phyloP scores from a whole-genome alignment of 345 rosid genomes.

The Citrus glauca region DNA sequence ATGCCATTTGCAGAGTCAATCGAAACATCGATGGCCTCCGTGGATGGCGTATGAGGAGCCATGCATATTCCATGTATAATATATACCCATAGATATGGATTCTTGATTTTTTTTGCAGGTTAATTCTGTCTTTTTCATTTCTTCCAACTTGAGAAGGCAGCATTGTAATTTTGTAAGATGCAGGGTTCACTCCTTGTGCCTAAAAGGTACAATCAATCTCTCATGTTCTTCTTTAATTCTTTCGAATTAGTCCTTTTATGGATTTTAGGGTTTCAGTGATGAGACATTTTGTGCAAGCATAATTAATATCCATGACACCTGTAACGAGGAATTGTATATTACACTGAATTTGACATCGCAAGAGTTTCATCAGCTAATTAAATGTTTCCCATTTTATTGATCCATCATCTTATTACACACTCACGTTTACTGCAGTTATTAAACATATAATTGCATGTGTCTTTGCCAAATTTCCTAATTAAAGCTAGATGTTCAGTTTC shows the following conservation, averaged over 20 bases:
- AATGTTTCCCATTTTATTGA: not conserved
- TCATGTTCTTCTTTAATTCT: not conserved
- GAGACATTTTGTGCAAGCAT: not conserved
- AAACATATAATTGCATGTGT: conserved; percentile 3
- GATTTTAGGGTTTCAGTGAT: conserved; percentile 23
- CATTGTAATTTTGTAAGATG: conserved; percentile 22
- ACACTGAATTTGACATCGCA: conserved; percentile 15
- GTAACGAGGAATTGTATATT: conserved; percentile 11
- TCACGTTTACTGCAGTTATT: not conserved
- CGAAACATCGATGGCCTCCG: conserved; percentile 68
- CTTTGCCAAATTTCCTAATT: not conserved
- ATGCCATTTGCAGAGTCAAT: conserved; percentile 83
- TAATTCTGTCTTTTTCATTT: not conserved
- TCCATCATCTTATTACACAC: not conserved
- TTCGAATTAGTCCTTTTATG: not conserved
- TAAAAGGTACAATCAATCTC: conserved; percentile 13
- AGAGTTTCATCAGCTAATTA: conserved; percentile 15
- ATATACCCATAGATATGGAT: conserved; percentile 7
- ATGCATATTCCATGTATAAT: conserved; percentile 54
- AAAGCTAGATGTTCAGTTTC: not conserved
- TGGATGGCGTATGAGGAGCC: conserved; percentile 99
- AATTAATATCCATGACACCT: not conserved
- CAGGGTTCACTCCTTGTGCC: not conserved
- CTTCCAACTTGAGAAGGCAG: conserved; percentile 4
- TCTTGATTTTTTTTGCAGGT: conserved; percentile 7